Percentiles rank a stretch among this genome's conserved stretches.
phyloP scores from a whole-genome alignment of 108 stramenopile genomes.

The Pelagomonas calceolata region DNA sequence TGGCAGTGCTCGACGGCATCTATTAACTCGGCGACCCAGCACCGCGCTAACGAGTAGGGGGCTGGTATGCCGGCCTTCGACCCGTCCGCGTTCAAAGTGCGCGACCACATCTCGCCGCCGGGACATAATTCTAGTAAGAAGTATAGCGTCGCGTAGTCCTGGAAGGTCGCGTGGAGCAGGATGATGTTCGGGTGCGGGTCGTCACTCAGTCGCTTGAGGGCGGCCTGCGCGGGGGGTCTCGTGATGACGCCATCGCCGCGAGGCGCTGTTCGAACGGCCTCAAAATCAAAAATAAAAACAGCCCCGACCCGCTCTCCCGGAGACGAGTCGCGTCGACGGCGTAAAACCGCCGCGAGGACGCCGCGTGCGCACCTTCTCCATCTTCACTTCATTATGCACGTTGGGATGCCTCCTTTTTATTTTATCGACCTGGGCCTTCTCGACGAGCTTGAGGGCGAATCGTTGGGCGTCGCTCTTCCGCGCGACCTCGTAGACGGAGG shows the following conservation, averaged over 20 bases:
- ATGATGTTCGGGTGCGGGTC: constrained; percentile 44
- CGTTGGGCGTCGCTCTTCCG: constrained; percentile 68
- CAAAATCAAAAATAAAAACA: no score
- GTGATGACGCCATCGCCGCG: no score
- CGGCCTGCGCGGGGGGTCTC: no score
- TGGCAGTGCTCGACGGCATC: constrained; percentile 81
- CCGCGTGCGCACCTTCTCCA: no score
- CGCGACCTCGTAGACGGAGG: constrained; percentile 54
- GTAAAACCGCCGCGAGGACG: no score
- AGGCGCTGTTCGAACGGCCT: no score
- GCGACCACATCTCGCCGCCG: constrained; percentile 78
- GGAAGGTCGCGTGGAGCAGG: constrained; percentile 71
- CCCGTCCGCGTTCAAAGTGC: constrained; percentile 30
- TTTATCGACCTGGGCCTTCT: constrained; percentile 74
- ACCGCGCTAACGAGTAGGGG: constrained; percentile 55
- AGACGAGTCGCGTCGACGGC: no score
- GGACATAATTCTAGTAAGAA: constrained; percentile 74
- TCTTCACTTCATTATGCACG: constrained; percentile 86
- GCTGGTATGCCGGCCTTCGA: constrained; percentile 26
- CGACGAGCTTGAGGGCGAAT: constrained; percentile 89
- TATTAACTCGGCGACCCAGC: constrained; percentile 69
- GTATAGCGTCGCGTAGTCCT: constrained; percentile 60
- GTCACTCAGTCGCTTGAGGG: constrained; percentile 37
- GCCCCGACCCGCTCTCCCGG: no score
- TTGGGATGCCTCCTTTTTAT: constrained; percentile 83